These are phyloP conservation scores for Metschnikowia dekortorum DNA, from an alignment of 805 yeast genomes.

Conservation along the genomic window DNA sequence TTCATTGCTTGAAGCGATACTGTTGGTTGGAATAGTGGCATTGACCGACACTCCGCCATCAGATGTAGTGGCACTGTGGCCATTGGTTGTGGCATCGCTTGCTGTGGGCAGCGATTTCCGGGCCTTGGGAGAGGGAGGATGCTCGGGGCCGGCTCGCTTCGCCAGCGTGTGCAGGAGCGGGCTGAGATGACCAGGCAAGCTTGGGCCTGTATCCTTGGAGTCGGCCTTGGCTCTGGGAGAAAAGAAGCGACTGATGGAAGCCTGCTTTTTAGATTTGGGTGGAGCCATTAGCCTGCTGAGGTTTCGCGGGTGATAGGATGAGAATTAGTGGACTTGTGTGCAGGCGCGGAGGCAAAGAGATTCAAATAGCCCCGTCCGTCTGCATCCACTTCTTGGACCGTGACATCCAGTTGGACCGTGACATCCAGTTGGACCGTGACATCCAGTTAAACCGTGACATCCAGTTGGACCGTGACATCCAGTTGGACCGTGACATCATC, in stretches of 20 bases:
- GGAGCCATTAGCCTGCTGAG: not conserved
- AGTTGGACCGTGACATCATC: too few relatives aligned
- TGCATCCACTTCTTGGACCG: too few relatives aligned
- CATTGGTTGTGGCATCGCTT: too few relatives aligned
- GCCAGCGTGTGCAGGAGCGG: not conserved
- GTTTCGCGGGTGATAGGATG: not conserved
- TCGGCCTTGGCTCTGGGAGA: slow-evolving; percentile 1
- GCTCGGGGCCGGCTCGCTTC: not conserved
- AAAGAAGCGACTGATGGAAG: slow-evolving; percentile 15
- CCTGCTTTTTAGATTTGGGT: slow-evolving; percentile 10
- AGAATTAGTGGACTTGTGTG: not conserved
- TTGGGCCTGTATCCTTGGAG: not conserved
- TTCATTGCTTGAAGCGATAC: too few relatives aligned
- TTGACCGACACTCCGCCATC: too few relatives aligned
- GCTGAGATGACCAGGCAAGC: not conserved
- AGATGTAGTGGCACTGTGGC: too few relatives aligned
- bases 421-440: too few relatives aligned
- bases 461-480: too few relatives aligned
- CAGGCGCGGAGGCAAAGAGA: not conserved
- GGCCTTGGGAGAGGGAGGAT: not conserved
- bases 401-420: too few relatives aligned
- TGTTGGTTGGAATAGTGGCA: too few relatives aligned
- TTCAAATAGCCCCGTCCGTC: too few relatives aligned
- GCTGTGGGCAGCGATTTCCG: not conserved
- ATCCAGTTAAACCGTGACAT: too few relatives aligned